A percentile compares a stretch with the other conserved stretches of the same genome.
These are phyloP conservation scores for Halophytophthora polymorphica DNA, from an alignment of 352 stramenopile species.

Conservation along the genomic window DNA sequence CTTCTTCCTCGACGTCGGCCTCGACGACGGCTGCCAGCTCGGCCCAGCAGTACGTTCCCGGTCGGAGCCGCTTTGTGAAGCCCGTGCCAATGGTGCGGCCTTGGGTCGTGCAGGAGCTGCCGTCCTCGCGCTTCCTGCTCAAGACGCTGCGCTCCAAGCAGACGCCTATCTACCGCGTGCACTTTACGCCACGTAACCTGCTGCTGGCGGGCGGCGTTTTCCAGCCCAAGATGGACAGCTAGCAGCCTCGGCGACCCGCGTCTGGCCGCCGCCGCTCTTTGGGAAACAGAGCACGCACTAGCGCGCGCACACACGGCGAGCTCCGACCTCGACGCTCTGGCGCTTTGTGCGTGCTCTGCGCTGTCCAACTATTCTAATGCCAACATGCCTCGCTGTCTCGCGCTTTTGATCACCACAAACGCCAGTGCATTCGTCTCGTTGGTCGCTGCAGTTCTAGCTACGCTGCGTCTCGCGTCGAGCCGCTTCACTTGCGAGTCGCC, in stretches of 20 bases:
- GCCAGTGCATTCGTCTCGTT: conserved; percentile 6
- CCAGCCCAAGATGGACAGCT: conserved; percentile 52
- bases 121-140: conserved; percentile 69
- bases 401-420: conserved; percentile 10
- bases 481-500: conserved; percentile 20
- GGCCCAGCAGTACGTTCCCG: conserved; percentile 14
- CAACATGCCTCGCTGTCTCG: conserved; percentile 1
- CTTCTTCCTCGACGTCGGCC: conserved; percentile 9
- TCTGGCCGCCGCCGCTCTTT: no score
- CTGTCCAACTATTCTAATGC: conserved; percentile 20
- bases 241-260: no score
- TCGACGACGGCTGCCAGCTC: background rate
- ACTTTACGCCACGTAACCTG: conserved; percentile 82
- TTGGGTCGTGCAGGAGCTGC: conserved; percentile 48
- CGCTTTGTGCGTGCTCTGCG: no score
- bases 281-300: no score
- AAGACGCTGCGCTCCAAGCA: conserved; percentile 86
- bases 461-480: background rate
- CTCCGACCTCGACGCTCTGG: no score
- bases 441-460: conserved; percentile 1
- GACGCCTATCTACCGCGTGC: conserved; percentile 78
- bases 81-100: conserved; percentile 58
- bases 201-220: conserved; percentile 74
- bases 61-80: conserved; percentile 40
- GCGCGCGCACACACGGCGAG: no score